Base-by-base conservation (phyloP, 2,329 filamentous ascomycete species). In the Incumbomyces delicatus region DNA sequence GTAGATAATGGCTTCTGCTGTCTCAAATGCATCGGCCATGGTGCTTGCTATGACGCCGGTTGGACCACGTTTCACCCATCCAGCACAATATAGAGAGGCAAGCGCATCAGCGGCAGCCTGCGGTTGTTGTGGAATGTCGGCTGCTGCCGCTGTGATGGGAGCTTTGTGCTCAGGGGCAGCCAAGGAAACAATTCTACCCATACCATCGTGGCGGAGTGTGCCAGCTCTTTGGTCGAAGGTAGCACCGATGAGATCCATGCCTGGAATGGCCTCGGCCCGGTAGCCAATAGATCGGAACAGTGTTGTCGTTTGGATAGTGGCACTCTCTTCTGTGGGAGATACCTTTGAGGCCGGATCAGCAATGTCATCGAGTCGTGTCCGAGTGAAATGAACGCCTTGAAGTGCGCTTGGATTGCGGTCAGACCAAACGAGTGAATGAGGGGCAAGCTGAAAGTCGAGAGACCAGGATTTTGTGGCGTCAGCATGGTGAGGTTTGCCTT, bases 211-310 rank as follows among this genome's bases (percentile, higher is more conserved):
- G 32, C 78, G 80, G 39, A 98, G 83, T 16, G 90, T 75, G 3
- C 90, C 92, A 2, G 76, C 75, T 6, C 70, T 69, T 1, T 76
- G 65, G 61, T 96, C 81, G 59, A 98, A 98, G 7, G 81, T 78
- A 36, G 95, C 79, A 2, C 81, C 82, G 0, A 90, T 68, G 3
- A 84, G 77, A 1, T 72, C 65, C 53, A 96, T 83, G 0, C 87
- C 90, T 0, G 80, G 75, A 1, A 98, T 68, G 0, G 87, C 73
- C 29, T 83, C 75, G 0, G 88, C 89, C 57, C 87, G 87, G 68
- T 98, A 98, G 6, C 92, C 92, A 36, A 98, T 89, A n/a, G 87
- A 94, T 14, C 88, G 80, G 67, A 98, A 95, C 13, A 87, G 88
- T 3, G 90, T 61, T 5, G 80, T 75, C 0, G 87, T 80, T 1